These are phyloP conservation scores for Trifolium repens DNA, from an alignment of 306 rosid species.

Conservation along the genomic window DNA sequence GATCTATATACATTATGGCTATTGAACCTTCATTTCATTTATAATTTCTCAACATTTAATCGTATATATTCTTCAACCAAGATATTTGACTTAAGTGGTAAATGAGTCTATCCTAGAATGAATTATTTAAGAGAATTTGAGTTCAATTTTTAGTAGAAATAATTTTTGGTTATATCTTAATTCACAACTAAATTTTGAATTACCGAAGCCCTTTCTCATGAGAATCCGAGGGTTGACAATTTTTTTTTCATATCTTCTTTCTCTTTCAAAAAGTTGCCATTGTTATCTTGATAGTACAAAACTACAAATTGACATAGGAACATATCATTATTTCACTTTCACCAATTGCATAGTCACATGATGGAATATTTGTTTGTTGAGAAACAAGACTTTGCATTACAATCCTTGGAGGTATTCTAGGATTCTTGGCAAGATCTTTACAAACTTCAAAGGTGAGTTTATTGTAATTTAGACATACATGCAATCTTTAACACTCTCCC, in stretches of 20 bases:
- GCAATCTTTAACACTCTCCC: constrained; percentile 42
- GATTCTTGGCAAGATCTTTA: constrained; percentile 76
- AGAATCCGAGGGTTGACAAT: too few relatives aligned
- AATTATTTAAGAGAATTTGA: too few relatives aligned
- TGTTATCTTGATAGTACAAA: constrained; percentile 30
- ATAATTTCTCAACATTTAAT: constrained; percentile 50
- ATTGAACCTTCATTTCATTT: constrained; percentile 60
- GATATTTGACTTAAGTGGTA: too few relatives aligned
- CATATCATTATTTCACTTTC: constrained; percentile 26
- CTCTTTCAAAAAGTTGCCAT: constrained; percentile 40
- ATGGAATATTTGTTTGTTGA: constrained; percentile 48
- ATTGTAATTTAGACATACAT: constrained; percentile 63
- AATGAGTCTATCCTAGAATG: too few relatives aligned
- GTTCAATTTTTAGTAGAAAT: too few relatives aligned
- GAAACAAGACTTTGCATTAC: constrained; percentile 65
- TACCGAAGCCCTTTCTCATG: too few relatives aligned
- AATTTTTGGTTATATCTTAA: too few relatives aligned
- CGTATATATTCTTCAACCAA: too few relatives aligned
- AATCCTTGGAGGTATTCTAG: constrained; percentile 77
- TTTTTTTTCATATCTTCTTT: constrained; percentile 35
- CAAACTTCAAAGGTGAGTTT: constrained; percentile 5
- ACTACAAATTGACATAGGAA: constrained; percentile 27
- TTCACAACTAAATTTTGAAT: too few relatives aligned
- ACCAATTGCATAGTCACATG: constrained; percentile 26
- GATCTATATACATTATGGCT: constrained; percentile 35